These are phyloP conservation scores for Solanum bulbocastanum DNA, from an alignment of 257 asterid genomes.

Conservation along the genomic window DNA sequence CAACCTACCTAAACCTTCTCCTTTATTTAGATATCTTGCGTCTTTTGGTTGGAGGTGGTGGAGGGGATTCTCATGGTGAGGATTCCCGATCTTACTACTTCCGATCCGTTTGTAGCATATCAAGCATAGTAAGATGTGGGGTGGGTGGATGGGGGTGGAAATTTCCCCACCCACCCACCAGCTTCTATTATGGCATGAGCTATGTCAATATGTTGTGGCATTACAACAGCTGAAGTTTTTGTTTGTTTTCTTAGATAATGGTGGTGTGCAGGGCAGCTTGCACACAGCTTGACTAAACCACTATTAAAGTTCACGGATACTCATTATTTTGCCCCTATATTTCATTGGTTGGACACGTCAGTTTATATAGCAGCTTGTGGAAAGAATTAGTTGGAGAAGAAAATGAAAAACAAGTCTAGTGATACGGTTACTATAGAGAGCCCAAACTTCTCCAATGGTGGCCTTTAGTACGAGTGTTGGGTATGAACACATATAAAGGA, in stretches of 20 bases:
- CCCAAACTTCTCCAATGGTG: background rate
- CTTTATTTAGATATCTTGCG: background rate
- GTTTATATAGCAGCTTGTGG: background rate
- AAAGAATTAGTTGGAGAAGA: background rate
- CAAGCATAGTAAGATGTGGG: background rate
- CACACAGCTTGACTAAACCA: background rate
- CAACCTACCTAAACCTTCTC: background rate
- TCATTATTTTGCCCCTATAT: background rate
- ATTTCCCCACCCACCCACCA: background rate
- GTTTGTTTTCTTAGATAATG: background rate
- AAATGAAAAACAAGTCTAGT: background rate
- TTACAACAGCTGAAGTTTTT: background rate
- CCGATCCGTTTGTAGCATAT: background rate
- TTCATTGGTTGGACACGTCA: background rate
- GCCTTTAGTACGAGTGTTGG: background rate
- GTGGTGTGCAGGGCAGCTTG: background rate
- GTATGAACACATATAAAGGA: background rate
- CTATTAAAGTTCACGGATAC: background rate
- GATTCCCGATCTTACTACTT: background rate
- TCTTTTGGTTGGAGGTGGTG: background rate
- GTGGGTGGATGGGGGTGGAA: background rate
- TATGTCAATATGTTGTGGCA: background rate
- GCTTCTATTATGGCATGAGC: background rate
- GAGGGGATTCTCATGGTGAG: background rate
- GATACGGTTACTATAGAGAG: background rate